These are phyloP conservation scores for Fusarium nygamai DNA, from an alignment of 2,329 filamentous ascomycete species.

Conservation along the genomic window DNA sequence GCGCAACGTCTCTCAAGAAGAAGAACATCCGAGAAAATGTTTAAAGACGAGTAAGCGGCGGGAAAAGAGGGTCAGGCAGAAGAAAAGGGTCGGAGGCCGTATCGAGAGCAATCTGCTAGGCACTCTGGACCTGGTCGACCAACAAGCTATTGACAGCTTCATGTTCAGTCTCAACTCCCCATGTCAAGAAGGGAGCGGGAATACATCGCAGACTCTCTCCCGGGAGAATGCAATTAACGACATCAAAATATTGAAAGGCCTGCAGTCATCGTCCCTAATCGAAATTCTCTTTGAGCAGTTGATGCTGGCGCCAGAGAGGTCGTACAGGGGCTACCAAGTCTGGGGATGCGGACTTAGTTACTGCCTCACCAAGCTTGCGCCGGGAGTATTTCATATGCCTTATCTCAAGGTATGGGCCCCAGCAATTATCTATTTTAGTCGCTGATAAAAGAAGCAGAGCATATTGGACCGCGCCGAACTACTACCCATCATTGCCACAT, in stretches of 20 bases:
- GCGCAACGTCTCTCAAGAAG: background rate
- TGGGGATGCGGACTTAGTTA: slow-evolving; percentile 18
- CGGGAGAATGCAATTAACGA: background rate
- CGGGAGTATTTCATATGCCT: slow-evolving; percentile 50
- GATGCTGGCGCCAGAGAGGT: slow-evolving; percentile 40
- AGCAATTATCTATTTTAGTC: too few relatives aligned
- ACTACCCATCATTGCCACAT: slow-evolving; percentile 44
- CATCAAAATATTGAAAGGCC: slow-evolving; percentile 5
- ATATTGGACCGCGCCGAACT: slow-evolving; percentile 42
- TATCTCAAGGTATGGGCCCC: slow-evolving; percentile 47
- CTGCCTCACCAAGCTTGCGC: slow-evolving; percentile 45
- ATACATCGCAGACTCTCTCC: background rate
- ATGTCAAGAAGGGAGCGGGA: background rate
- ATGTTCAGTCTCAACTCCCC: slow-evolving; percentile 38
- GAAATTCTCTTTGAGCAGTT: slow-evolving; percentile 41
- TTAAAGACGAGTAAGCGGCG: slow-evolving; percentile 8
- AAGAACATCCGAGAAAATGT: background rate
- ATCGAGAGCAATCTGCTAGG: slow-evolving; percentile 14
- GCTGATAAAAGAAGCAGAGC: slow-evolving; percentile 34
- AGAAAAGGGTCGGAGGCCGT: background rate
- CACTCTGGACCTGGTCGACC: slow-evolving; percentile 37
- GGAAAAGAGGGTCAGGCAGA: background rate
- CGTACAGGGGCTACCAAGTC: slow-evolving; percentile 35
- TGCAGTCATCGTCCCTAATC: slow-evolving; percentile 18
- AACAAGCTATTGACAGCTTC: slow-evolving; percentile 45